Percentiles rank a stretch among this genome's conserved stretches.
Conservation (phyloP, 257 asterid genomes). For the Solanum etuberosum region DNA sequence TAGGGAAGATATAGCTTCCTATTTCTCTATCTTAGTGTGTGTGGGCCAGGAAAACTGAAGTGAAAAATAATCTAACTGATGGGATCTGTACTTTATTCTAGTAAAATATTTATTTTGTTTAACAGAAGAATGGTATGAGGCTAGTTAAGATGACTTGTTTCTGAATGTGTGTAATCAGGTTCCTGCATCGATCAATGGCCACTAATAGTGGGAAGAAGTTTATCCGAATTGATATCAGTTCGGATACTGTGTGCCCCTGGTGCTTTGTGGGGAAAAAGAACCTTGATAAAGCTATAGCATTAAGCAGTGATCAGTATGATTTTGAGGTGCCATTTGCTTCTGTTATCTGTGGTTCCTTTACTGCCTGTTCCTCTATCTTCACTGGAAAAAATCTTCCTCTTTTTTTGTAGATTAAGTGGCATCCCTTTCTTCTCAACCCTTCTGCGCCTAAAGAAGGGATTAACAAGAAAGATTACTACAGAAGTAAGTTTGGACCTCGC, state of each 20-base stretch:
- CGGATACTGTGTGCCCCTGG: slow-evolving; percentile 91
- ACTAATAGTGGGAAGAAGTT: slow-evolving; percentile 39
- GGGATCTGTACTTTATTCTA: background rate
- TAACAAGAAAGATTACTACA: slow-evolving; percentile 50
- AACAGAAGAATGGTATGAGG: background rate
- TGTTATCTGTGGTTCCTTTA: background rate
- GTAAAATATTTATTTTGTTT: background rate
- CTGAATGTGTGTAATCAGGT: slow-evolving; percentile 1
- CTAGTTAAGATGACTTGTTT: background rate
- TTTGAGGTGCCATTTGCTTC: slow-evolving; percentile 18
- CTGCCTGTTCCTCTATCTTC: background rate
- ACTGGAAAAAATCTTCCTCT: background rate
- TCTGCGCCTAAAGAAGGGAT: slow-evolving; percentile 66
- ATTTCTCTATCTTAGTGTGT: background rate
- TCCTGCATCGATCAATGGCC: slow-evolving; percentile 35
- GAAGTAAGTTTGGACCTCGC: slow-evolving; percentile 47
- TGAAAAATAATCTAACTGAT: background rate
- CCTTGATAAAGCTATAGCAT: slow-evolving; percentile 69
- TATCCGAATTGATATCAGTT: slow-evolving; percentile 44
- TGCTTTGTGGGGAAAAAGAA: slow-evolving; percentile 78
- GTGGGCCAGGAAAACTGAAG: background rate
- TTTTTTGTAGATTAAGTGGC: slow-evolving; percentile 31
- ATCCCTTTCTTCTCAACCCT: slow-evolving; percentile 45
- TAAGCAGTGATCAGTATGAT: slow-evolving; percentile 33
- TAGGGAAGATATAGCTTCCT: background rate